phyloP scores from a whole-genome alignment of 2,329 filamentous ascomycete genomes.

The Phaeophleospora eucalypticola region DNA sequence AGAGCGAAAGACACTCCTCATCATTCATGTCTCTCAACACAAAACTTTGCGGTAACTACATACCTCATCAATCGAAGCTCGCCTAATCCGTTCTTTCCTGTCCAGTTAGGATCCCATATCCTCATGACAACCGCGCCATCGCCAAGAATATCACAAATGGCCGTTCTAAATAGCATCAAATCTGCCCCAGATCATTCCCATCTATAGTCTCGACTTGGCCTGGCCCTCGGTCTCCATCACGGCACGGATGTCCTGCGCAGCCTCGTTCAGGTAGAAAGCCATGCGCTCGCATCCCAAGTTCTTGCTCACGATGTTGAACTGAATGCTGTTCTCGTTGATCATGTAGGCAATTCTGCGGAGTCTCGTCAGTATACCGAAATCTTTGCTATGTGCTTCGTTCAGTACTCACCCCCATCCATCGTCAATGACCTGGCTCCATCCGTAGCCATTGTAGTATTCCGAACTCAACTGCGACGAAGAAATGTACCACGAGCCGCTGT shows the following conservation, averaged over 20 bases:
- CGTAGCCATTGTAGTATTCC: slow-evolving; percentile 98
- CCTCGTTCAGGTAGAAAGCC: slow-evolving; percentile 94
- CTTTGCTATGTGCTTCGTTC: not conserved
- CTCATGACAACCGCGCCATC: too few species aligned
- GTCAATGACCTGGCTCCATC: slow-evolving; percentile 96
- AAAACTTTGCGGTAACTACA: too few species aligned
- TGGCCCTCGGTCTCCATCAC: slow-evolving; percentile 66
- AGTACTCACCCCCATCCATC: slow-evolving; percentile 70
- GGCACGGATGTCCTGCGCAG: slow-evolving; percentile 83
- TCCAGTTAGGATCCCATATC: too few species aligned
- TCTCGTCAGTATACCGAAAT: slow-evolving; percentile 23
- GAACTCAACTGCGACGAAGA: slow-evolving; percentile 85
- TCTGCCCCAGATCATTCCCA: too few species aligned
- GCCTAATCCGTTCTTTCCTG: too few species aligned
- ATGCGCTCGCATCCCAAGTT: slow-evolving; percentile 83
- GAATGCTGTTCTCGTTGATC: slow-evolving; percentile 98
- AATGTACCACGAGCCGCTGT: slow-evolving; percentile 85
- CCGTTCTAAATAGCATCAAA: too few species aligned
- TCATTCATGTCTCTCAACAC: too few species aligned
- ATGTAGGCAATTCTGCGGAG: slow-evolving; percentile 81
- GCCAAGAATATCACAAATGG: too few species aligned
- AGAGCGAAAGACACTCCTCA: too few species aligned
- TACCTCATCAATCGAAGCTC: too few species aligned
- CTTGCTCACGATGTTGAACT: slow-evolving; percentile 98
- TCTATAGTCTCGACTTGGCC: not conserved